Evolutionary conservation across 2,329 filamentous ascomycete species (phyloP).

Genomic region (Scleromitrula shiraiana): DNA sequence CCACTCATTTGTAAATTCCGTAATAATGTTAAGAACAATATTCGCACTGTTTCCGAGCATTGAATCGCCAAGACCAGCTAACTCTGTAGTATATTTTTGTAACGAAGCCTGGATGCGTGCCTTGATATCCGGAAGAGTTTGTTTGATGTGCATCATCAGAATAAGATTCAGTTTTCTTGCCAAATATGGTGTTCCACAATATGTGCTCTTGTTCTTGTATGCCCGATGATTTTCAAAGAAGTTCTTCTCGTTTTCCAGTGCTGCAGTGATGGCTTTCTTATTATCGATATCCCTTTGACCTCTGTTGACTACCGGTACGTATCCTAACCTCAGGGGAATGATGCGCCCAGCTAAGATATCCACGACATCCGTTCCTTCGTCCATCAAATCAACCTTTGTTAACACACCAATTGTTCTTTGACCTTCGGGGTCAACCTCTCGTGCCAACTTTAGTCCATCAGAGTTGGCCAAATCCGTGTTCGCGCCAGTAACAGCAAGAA

Average conservation of each 20-base stretch:
- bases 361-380: slow-evolving; percentile 95
- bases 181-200: slow-evolving; percentile 95
- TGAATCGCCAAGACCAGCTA: slow-evolving; percentile 78
- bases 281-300: slow-evolving; percentile 98
- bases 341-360: slow-evolving; percentile 97
- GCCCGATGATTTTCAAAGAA: slow-evolving; percentile 99
- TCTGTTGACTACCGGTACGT: slow-evolving; percentile 95
- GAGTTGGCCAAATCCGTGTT: slow-evolving; percentile 99
- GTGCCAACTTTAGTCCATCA: slow-evolving; percentile 89
- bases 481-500: slow-evolving; percentile 89
- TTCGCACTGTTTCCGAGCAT: slow-evolving; percentile 95
- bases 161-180: slow-evolving; percentile 97
- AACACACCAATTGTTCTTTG: slow-evolving; percentile 97
- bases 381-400: slow-evolving; percentile 98
- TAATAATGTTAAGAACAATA: slow-evolving; percentile 97
- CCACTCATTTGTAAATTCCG: slow-evolving; percentile 97
- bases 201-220: slow-evolving; percentile 96
- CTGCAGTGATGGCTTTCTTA: slow-evolving; percentile 86
- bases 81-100: slow-evolving; percentile 80
- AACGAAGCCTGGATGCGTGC: slow-evolving; percentile 89
- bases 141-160: slow-evolving; percentile 99
- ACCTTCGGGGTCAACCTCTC: slow-evolving; percentile 94
- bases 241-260: slow-evolving; percentile 87
- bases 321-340: slow-evolving; percentile 88
- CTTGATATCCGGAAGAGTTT: slow-evolving; percentile 98